phyloP scores from a whole-genome alignment of 495 filamentous ascomycete species.

The Penicillium bovifimosum region DNA sequence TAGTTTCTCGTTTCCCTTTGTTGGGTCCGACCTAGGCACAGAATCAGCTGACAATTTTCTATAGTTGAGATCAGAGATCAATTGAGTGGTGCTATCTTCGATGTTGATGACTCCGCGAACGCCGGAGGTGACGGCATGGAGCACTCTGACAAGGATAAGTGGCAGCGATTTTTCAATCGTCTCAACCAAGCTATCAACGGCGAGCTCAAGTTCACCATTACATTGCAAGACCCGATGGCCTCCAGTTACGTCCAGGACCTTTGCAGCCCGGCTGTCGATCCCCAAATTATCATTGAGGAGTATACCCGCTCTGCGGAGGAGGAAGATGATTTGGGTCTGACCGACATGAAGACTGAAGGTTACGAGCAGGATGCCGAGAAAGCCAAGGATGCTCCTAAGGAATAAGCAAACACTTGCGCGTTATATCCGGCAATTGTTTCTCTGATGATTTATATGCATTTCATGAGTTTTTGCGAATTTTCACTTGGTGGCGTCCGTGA shows the following conservation, averaged over 20 bases:
- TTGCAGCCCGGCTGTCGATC: slow-evolving; percentile 64
- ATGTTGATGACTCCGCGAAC: slow-evolving; percentile 50
- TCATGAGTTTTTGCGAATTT: slow-evolving; percentile 20
- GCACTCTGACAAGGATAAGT: slow-evolving; percentile 56
- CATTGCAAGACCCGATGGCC: slow-evolving; percentile 83
- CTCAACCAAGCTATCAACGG: slow-evolving; percentile 76
- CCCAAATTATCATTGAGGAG: slow-evolving; percentile 74
- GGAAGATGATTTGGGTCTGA: slow-evolving; percentile 83
- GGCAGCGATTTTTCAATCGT: slow-evolving; percentile 73
- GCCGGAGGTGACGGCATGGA: slow-evolving; percentile 71
- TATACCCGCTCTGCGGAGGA: slow-evolving; percentile 86
- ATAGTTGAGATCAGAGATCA: slow-evolving; percentile 92
- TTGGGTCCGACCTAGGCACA: not conserved
- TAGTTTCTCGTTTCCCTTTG: not conserved
- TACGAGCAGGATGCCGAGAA: slow-evolving; percentile 59
- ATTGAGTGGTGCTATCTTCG: slow-evolving; percentile 77
- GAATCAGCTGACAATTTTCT: slow-evolving; percentile 26
- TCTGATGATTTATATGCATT: slow-evolving; percentile 13
- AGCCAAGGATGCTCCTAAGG: slow-evolving; percentile 10
- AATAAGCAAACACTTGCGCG: slow-evolving; percentile 7
- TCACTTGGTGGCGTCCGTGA: slow-evolving; percentile 22
- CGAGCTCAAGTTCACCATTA: slow-evolving; percentile 75
- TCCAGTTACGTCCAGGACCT: slow-evolving; percentile 91
- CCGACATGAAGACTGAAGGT: slow-evolving; percentile 86
- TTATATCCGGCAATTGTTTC: not conserved